Conservation (phyloP, 305 asterid species). For the Fraxinus sp. region DNA sequence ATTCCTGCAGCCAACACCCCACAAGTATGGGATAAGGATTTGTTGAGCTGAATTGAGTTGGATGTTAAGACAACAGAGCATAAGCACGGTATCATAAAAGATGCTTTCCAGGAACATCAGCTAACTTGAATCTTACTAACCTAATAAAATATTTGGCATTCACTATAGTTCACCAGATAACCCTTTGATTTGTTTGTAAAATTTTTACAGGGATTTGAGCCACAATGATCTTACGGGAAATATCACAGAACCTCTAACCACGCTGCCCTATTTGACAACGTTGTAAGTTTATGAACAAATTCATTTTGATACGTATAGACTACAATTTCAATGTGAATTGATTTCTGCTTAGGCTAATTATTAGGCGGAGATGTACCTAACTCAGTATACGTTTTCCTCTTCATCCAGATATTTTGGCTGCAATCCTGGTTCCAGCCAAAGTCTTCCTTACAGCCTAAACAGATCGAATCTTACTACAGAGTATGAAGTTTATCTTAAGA, state of each 20-base stretch:
- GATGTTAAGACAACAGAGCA: background rate
- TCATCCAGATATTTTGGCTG: constrained; percentile 56
- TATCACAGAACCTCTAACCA: constrained; percentile 36
- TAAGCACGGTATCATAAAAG: background rate
- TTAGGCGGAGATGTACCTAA: constrained; percentile 4
- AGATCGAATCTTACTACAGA: constrained; percentile 54
- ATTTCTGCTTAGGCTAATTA: background rate
- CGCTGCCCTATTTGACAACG: constrained; percentile 39
- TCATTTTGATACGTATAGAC: background rate
- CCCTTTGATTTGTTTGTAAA: constrained; percentile 13
- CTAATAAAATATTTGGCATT: background rate
- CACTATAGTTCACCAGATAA: constrained; percentile 2
- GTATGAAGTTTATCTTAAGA: constrained; percentile 41
- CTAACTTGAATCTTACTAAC: background rate
- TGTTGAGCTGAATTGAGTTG: background rate
- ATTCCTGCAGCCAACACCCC: background rate
- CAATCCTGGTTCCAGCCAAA: constrained; percentile 40
- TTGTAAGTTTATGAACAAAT: constrained; percentile 41
- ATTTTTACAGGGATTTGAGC: constrained; percentile 55
- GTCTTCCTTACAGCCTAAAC: constrained; percentile 33
- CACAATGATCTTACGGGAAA: constrained; percentile 56
- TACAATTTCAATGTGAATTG: background rate
- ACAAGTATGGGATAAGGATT: background rate
- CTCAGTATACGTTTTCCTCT: constrained; percentile 3
- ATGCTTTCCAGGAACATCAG: background rate